A percentile compares a stretch with the other conserved stretches of the same genome.
Conservation (phyloP, 768 basidiomycete genomes). For the Clavulina sp. region DNA sequence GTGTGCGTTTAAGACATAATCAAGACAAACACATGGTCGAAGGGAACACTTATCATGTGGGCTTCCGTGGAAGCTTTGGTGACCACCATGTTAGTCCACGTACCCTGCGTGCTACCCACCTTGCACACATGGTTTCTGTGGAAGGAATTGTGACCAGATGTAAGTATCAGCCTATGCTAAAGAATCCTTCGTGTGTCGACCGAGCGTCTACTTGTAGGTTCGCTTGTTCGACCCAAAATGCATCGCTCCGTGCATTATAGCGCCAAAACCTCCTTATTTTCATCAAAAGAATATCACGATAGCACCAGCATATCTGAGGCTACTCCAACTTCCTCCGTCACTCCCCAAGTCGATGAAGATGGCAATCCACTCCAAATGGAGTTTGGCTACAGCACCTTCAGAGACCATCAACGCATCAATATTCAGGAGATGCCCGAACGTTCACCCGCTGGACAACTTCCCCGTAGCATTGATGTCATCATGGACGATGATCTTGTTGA, state of each 20-base stretch:
- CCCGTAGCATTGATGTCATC: constrained; percentile 89
- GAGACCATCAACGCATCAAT: constrained; percentile 92
- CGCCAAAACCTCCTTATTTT: constrained; percentile 67
- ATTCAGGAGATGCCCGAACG: constrained; percentile 99
- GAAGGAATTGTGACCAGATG: constrained; percentile 98
- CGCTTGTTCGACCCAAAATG: constrained; percentile 97
- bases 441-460: constrained; percentile 91
- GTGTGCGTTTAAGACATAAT: constrained; percentile 54
- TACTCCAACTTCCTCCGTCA: constrained; percentile 70
- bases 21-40: constrained; percentile 64
- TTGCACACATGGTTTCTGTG: constrained; percentile 90
- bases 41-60: constrained; percentile 69
- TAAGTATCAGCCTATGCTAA: constrained; percentile 13
- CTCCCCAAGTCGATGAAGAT: constrained; percentile 84
- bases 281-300: constrained; percentile 83
- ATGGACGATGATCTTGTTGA: constrained; percentile 95
- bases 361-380: constrained; percentile 78
- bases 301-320: constrained; percentile 75
- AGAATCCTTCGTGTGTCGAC: not conserved
- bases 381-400: constrained; percentile 78
- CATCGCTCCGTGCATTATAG: constrained; percentile 92
- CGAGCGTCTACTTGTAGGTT: constrained; percentile 23
- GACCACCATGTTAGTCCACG: constrained; percentile 96
- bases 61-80: constrained; percentile 91
- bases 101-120: constrained; percentile 69